Base-by-base conservation (phyloP, 176 grass and related monocot genomes). In the Tuctoria greenei region DNA sequence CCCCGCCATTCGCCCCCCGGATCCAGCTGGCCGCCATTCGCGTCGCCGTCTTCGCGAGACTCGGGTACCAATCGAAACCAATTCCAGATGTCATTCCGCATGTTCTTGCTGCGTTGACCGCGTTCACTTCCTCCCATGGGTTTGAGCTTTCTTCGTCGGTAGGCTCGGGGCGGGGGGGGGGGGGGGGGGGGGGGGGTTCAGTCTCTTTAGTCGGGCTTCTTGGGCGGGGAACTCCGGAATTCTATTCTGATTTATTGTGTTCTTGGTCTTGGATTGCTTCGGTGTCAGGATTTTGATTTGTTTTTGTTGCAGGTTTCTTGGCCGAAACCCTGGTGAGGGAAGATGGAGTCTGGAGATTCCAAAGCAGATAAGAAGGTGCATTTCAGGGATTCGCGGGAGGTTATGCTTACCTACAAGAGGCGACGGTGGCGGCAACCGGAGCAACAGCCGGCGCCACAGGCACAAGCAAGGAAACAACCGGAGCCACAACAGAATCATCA, bases 351-450 rank as follows among this genome's bases (percentile, higher is more conserved):
- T 59, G 76, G 45, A 59, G 72, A 36, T 72, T 67, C 41, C 40
- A 65, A 80, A 74, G 75, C 65, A 34, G 76, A 80, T 75, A 75
- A 35, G 39, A 58, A 79, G 75, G 65, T 86, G 80, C 84, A 90
- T 79, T 86, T 83, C 58, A 63, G 84, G 66, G 71, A 77, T 70
- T 84, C 84, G 20, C 74, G 75, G 65, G 75, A 83, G 23, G 25
- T 42, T 58, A 46, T 83, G 20, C 6, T 16, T 47, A 47, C 84
- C 52, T 90, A 90, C 84, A 90, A 90, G 84, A 83, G 88, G 66
- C 80, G 80, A 26, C 74, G 74, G 52, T 60, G 26, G 25, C 51
- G 45, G 36, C 54, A 72, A 64, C 41, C 21, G 20, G 20, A 54
- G 20, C 17, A 54, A 20, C 7, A 54, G 7, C 51, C 20, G 20